Conservation (phyloP, 2,329 filamentous ascomycete species). For the Fusarium papillatum region DNA sequence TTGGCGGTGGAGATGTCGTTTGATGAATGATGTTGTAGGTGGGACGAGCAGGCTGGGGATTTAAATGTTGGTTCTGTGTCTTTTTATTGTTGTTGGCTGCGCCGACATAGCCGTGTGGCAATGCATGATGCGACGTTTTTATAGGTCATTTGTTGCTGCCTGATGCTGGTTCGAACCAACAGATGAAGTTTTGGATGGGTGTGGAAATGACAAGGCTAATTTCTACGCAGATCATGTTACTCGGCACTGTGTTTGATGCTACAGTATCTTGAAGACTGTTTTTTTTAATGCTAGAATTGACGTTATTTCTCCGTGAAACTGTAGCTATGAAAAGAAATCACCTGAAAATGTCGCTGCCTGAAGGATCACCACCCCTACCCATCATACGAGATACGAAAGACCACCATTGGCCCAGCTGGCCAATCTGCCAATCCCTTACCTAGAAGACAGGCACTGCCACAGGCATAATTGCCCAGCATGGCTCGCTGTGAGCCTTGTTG, state of each 20-base stretch:
- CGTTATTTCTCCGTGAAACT: background rate
- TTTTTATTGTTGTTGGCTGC: background rate
- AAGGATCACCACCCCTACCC: background rate
- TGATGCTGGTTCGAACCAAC: background rate
- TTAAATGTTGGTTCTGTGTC: background rate
- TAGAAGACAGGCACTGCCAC: background rate
- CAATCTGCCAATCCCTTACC: background rate
- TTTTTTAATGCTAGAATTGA: background rate
- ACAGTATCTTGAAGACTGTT: background rate
- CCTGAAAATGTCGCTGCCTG: background rate
- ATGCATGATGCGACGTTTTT: background rate
- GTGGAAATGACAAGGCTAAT: background rate
- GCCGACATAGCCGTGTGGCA: background rate
- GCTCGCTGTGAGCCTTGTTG: background rate
- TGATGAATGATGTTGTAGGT: background rate
- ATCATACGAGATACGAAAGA: background rate
- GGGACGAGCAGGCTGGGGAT: background rate
- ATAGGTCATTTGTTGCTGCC: background rate
- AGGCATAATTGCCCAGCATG: background rate
- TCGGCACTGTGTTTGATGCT: background rate
- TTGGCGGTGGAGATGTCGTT: background rate
- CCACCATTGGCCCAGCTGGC: background rate
- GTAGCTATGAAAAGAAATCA: background rate
- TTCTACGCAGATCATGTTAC: background rate
- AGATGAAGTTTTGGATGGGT: background rate